These are phyloP conservation scores for Cordyceps pruinosa DNA, from an alignment of 2,329 filamentous ascomycete species.

Conservation along the genomic window DNA sequence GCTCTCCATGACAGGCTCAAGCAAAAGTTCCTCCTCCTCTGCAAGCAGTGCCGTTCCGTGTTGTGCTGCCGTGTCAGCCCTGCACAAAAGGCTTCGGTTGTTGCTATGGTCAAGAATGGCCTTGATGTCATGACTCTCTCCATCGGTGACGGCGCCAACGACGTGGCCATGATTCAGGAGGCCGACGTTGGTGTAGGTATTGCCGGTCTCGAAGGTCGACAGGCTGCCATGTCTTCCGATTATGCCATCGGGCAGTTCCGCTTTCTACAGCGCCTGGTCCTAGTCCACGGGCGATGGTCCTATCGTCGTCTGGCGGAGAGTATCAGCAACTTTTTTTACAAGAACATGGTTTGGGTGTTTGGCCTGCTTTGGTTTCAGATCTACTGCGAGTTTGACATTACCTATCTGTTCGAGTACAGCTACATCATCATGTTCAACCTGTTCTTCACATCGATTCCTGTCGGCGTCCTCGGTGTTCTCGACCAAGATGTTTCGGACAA, in stretches of 20 bases:
- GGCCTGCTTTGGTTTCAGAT: conserved; percentile 97
- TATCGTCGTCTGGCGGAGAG: conserved; percentile 88
- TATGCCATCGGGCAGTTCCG: conserved; percentile 94
- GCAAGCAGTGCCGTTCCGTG: conserved; percentile 95
- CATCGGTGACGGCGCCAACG: conserved; percentile 89
- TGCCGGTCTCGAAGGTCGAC: conserved; percentile 83
- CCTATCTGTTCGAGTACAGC: conserved; percentile 94
- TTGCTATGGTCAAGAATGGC: conserved; percentile 89
- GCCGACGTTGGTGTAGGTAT: conserved; percentile 96
- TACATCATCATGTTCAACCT: conserved; percentile 97
- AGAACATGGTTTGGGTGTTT: conserved; percentile 98
- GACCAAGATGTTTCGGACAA: conserved; percentile 95
- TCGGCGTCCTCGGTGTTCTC: conserved; percentile 91
- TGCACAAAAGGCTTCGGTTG: conserved; percentile 94
- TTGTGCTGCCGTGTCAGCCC: conserved; percentile 96
- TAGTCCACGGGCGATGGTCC: conserved; percentile 94
- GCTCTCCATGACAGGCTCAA: conserved; percentile 75
- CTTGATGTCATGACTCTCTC: conserved; percentile 94
- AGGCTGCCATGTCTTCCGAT: conserved; percentile 93
- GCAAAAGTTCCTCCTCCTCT: conserved; percentile 89
- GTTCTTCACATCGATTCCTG: conserved; percentile 89
- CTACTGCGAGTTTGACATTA: conserved; percentile 91
- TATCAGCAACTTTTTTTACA: conserved; percentile 99
- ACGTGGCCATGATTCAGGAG: conserved; percentile 97
- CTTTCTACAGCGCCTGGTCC: conserved; percentile 74